A percentile compares a stretch with the other conserved stretches of the same genome.
phyloP scores from a whole-genome alignment of 2,329 filamentous ascomycete genomes.

The Diaporthe caulivora region DNA sequence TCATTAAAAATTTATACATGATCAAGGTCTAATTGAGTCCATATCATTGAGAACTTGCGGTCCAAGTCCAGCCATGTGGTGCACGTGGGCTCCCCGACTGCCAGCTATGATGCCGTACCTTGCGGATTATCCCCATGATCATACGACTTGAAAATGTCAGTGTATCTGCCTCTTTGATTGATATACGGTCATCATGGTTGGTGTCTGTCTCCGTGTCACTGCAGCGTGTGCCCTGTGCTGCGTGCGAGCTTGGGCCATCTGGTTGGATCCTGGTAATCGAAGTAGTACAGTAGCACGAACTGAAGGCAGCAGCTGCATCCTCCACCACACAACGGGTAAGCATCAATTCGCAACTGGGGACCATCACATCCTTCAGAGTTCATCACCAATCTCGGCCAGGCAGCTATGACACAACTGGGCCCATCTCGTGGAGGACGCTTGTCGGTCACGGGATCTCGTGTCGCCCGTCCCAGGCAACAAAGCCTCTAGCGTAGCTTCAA shows the following conservation, averaged over 20 bases:
- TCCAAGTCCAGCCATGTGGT: no score
- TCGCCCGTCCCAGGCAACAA: conserved; percentile 29
- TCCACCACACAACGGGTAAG: conserved; percentile 2
- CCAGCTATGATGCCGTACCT: no score
- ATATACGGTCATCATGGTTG: not conserved
- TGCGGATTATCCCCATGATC: not conserved
- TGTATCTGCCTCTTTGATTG: not conserved
- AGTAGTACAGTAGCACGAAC: not conserved
- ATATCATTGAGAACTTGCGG: no score
- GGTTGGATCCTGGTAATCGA: not conserved
- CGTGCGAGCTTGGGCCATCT: conserved; percentile 1
- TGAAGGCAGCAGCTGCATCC: conserved; percentile 15
- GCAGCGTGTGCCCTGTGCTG: not conserved
- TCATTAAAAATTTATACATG: no score
- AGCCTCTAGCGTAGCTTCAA: conserved; percentile 11
- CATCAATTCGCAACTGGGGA: not conserved
- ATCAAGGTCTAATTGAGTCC: no score
- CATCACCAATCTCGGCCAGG: conserved; percentile 7
- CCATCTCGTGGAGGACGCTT: not conserved
- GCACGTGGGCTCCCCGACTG: no score
- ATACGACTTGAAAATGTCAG: not conserved
- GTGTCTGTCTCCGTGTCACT: not conserved
- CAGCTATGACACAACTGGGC: not conserved
- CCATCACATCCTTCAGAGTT: not conserved
- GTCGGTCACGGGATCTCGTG: conserved; percentile 35